These are phyloP conservation scores for Calocera viscosa DNA, from an alignment of 768 basidiomycete genomes.

Conservation along the genomic window DNA sequence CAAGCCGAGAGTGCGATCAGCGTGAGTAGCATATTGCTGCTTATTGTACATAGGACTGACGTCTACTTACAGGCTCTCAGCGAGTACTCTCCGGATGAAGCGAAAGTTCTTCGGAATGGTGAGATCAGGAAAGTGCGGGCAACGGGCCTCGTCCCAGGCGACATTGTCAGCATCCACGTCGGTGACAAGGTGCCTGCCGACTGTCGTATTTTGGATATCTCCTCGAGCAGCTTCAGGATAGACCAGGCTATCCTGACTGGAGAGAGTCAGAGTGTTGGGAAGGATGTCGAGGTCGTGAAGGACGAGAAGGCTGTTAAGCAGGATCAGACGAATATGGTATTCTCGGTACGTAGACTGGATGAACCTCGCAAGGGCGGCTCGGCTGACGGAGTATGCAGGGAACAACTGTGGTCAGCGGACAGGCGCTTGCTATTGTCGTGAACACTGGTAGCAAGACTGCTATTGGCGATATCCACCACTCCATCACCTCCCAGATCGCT, in stretches of 20 bases:
- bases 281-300: conserved; percentile 51
- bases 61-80: conserved; percentile 59
- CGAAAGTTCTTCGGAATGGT: conserved; percentile 71
- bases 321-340: conserved; percentile 95
- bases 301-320: conserved; percentile 85
- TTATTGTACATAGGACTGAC: not conserved
- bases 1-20: conserved; percentile 96
- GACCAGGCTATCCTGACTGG: conserved; percentile 97
- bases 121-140: conserved; percentile 64
- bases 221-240: conserved; percentile 84
- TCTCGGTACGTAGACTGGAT: conserved; percentile 47
- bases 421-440: conserved; percentile 72
- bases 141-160: conserved; percentile 84
- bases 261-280: conserved; percentile 81
- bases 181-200: conserved; percentile 95
- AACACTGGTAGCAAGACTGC: conserved; percentile 79
- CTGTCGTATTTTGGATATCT: conserved; percentile 75
- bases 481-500: conserved; percentile 80
- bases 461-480: conserved; percentile 94
- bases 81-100: conserved; percentile 95
- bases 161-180: conserved; percentile 79
- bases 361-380: not conserved
- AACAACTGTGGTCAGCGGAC: conserved; percentile 92
- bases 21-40: conserved; percentile 39
- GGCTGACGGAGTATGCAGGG: conserved; percentile 40